These are phyloP conservation scores for Monosporascus cannonballus DNA, from an alignment of 2,329 filamentous ascomycete genomes.

Conservation along the genomic window DNA sequence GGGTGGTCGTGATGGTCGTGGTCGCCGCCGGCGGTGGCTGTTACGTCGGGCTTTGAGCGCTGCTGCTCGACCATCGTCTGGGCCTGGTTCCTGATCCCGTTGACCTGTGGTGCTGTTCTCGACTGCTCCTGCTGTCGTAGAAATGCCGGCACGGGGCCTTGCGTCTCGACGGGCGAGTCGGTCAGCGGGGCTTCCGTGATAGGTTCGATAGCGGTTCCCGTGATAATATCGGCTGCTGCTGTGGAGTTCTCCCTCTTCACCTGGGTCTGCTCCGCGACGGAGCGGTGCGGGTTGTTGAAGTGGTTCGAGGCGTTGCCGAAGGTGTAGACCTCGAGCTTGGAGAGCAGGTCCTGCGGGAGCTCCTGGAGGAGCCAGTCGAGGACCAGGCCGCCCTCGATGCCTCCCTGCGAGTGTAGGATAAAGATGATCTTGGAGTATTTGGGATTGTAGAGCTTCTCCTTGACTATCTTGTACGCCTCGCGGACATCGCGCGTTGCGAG, in stretches of 20 bases:
- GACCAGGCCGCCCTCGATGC: slow-evolving; percentile 65
- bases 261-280: slow-evolving; percentile 35
- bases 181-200: slow-evolving; percentile 29
- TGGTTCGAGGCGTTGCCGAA: slow-evolving; percentile 77
- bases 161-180: slow-evolving; percentile 23
- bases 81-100: too few relatives aligned
- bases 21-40: too few relatives aligned
- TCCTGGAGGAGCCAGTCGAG: slow-evolving; percentile 74
- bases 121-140: background rate
- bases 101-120: background rate
- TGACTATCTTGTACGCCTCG: slow-evolving; percentile 55
- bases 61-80: too few relatives aligned
- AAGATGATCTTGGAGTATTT: slow-evolving; percentile 63
- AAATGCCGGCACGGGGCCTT: slow-evolving; percentile 1
- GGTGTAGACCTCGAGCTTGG: slow-evolving; percentile 69
- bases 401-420: slow-evolving; percentile 72
- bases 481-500: slow-evolving; percentile 66
- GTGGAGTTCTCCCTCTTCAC: slow-evolving; percentile 29
- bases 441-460: slow-evolving; percentile 56
- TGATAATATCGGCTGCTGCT: too few relatives aligned
- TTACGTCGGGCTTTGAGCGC: too few relatives aligned
- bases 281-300: slow-evolving; percentile 69
- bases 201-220: slow-evolving; percentile 19
- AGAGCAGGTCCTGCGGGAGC: slow-evolving; percentile 56
- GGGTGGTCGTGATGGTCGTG: too few relatives aligned